Base-by-base conservation (phyloP, 1,284 basidiomycete genomes). In the Trichosporon inkin region DNA sequence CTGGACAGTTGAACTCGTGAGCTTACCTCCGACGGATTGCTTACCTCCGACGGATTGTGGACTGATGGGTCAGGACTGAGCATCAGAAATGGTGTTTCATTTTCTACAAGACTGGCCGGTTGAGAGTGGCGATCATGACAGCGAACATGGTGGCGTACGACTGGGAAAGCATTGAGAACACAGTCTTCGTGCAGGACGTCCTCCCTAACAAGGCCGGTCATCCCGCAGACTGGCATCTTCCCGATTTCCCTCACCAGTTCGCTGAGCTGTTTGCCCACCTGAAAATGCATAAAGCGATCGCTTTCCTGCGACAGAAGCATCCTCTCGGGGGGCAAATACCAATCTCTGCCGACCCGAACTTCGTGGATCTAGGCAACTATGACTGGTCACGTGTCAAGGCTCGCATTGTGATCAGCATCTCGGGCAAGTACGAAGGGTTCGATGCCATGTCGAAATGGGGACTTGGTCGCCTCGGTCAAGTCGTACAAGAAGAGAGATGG, bases 171-270 rank as follows among this genome's bases (percentile, higher is more conserved):
- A 78, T 79, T 52, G 73, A 79, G 58, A 79, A 79, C 60, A 75
- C 72, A 11, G 67, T 75, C 16, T 79, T 76, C 63, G 68, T 78
- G 3, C 78, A 79, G 62, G 78, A 79, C 57, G 72, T 79, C 55
- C 62, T 71, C 6, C 72, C 68, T 7, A 47, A 52, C n/a, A 39
- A 55, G 34, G 24, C 17, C 6, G 38, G 13, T 6, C 44, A 11
- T n/a, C 24, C n/a, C 16, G 19, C 44, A 3, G 22, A 36, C 10
- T 49, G 44, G 44, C 57, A 65, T 14, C 52, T 67, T 2, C 56
- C 56, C 41, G 73, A 77, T 53, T 69, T 77, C 37, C 67, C 74
- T 6, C 19, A 55, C 3, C 72, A 72, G 57, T 78, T 79, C 60
- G 49, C 64, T 10, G 55, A 49, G 10, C 67, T 79, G 20, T 77